Evolutionary conservation across 2,329 filamentous ascomycete genomes (phyloP), one percentile per base, ranked within the genome.

Genomic region (Colletotrichum tropicale): DNA sequence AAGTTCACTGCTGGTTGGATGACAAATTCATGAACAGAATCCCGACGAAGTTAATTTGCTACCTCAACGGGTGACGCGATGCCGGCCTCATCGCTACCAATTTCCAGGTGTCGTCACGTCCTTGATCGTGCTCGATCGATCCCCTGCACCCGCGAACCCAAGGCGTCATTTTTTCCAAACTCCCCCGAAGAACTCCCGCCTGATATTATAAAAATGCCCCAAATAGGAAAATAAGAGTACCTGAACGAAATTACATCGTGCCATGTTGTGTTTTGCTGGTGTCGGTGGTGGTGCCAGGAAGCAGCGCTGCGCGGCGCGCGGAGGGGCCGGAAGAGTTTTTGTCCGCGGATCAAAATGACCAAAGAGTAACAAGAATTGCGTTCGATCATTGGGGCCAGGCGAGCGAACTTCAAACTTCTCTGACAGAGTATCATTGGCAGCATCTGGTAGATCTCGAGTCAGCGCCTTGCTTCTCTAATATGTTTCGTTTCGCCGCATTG

Each of bases 21-120:
- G 26, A 61, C 58, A 32, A 32, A 52, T 18, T 36, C 13, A 8
- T 52, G 64, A 64, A 68, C 8, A 48, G 34, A 38, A 38, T 64
- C 34, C 65, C 70, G 74, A 73, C 26, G 34, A 74, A 74, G 64
- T 73, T 5, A 21, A 60, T 62, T 72, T 75, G 70, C 70, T 73
- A 75, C 64, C 70, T 73, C 34, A 75, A 75, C 74, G 70, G 74
- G 65, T 68, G 74, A 75, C 70, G 70, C 70, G 74, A 75, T 73
- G 74, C 70, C 70, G 64, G 70, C 70, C 43, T 67, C 74, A 75
- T 75, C 74, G 74, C 74, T 69, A 8, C 34, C 64, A 62, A 58
- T 75, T 75, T 75, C 74, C 74, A 75, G 74, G 74, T 75, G 76
- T 76, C 74, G 74, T 75, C 74, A 76, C 74, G 74, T 76, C 32